These are phyloP conservation scores for Musa balbisiana DNA, from an alignment of 202 grass and related monocot species.

Conservation along the genomic window DNA sequence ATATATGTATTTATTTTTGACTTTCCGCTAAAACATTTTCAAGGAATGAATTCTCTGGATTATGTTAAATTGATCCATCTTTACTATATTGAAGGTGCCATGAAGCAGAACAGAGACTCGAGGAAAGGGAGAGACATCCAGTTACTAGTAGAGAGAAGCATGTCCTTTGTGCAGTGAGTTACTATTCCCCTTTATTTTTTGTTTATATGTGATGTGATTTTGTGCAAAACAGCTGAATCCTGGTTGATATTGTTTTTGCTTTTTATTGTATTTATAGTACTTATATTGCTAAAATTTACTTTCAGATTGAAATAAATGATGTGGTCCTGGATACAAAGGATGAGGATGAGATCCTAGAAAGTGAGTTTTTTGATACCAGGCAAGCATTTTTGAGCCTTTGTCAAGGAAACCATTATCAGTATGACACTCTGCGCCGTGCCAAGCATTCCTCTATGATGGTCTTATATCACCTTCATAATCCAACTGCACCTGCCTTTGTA, in stretches of 20 bases:
- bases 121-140: constrained; percentile 74
- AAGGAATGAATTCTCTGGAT: background rate
- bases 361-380: constrained; percentile 92
- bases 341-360: constrained; percentile 90
- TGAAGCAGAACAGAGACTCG: constrained; percentile 56
- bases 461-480: constrained; percentile 98
- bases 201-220: background rate
- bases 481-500: constrained; percentile 87
- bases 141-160: constrained; percentile 63
- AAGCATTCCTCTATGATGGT: constrained; percentile 99
- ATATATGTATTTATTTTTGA: background rate
- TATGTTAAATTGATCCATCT: background rate
- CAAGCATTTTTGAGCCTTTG: constrained; percentile 96
- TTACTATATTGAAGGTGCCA: constrained; percentile 52
- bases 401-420: constrained; percentile 99
- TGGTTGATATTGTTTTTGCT: background rate
- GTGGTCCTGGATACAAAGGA: constrained; percentile 71
- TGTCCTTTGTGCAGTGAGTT: constrained; percentile 66
- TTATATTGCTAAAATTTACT: background rate
- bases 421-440: constrained; percentile 86
- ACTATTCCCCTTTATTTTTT: background rate
- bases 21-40: background rate
- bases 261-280: background rate
- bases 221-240: background rate
- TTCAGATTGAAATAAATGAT: constrained; percentile 66